Evolutionary conservation across 306 rosid genomes (phyloP), one percentile per base, ranked within the genome.

Genomic region (Vigna radiata): DNA sequence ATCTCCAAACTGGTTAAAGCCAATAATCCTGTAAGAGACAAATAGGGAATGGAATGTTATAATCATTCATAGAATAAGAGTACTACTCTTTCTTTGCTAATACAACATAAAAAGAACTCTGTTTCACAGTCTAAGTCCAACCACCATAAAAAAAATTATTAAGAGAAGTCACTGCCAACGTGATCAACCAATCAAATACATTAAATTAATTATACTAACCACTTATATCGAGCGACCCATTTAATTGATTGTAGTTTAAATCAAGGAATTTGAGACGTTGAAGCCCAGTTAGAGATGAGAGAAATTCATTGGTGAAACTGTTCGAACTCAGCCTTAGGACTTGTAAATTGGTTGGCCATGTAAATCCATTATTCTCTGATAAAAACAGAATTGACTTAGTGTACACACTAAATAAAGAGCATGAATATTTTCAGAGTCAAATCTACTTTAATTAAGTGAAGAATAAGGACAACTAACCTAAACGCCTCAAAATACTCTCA

Each of bases 221-320:
- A 4, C 25, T 75, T 8, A 75, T 61, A 62, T 75, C 8, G 7
- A 75, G 0, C 2, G 79, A 63, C 64, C 72, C 64, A 19, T 13
- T 17, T 21, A 75, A 8, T 4, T 75, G 15, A 47, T 63, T 75
- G 17, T 0, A 0, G 1, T 52, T 16, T 49, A 75, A 48, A 63
- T 62, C 39, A 62, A 75, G 72, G 3, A 15, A 18, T 43, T 49
- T 19, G 7, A 75, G 72, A 63, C 3, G 3, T 75, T 0, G 2
- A 1, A 63, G 8, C 43, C 72, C 72, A 7, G 2, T 13, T 2
- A 63, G 23, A 1, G 21, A 62, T 18, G 36, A 4, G 6, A 31
- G 6, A 31, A 31, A 31, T 31, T 31, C 36, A 31, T 31, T 31
- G 6, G 36, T 6, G 2, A 75, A 47, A 2, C 3, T 3, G 18